A percentile compares a stretch with the other conserved stretches of the same genome.
phyloP scores from a whole-genome alignment of 1,284 basidiomycete genomes.

The Coniophora puteana region DNA sequence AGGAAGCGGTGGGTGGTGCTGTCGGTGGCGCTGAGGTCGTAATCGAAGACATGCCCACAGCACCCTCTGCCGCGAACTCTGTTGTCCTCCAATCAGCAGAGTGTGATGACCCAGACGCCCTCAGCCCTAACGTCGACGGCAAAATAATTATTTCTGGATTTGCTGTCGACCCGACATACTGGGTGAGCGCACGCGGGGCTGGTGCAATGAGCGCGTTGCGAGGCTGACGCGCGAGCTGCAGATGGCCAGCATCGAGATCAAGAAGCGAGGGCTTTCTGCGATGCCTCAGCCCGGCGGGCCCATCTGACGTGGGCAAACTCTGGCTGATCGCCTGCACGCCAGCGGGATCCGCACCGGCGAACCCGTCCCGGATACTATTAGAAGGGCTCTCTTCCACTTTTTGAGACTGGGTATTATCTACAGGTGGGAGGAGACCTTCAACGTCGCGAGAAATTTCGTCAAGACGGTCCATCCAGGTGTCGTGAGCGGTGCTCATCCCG shows the following conservation, averaged over 20 bases:
- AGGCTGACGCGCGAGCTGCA: slow-evolving; percentile 48
- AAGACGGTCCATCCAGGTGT: slow-evolving; percentile 63
- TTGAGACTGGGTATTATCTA: no score
- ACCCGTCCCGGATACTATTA: slow-evolving; percentile 21
- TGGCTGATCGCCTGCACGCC: slow-evolving; percentile 47
- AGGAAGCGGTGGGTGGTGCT: no score
- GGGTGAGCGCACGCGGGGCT: slow-evolving; percentile 69
- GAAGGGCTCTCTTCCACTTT: slow-evolving; percentile 14
- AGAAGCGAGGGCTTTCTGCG: slow-evolving; percentile 45
- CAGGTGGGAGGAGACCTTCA: slow-evolving; percentile 54
- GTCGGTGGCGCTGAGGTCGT: no score
- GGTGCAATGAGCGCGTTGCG: slow-evolving; percentile 56
- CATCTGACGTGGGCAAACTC: slow-evolving; percentile 44
- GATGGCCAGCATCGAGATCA: slow-evolving; percentile 38
- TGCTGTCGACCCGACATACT: slow-evolving; percentile 58
- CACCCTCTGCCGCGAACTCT: no score
- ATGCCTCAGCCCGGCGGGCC: slow-evolving; percentile 26
- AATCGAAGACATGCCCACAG: no score
- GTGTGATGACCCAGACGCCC: slow-evolving; percentile 38
- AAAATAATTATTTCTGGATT: slow-evolving; percentile 51
- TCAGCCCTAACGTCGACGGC: slow-evolving; percentile 68
- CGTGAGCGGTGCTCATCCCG: no score
- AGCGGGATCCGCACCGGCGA: no score
- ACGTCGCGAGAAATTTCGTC: slow-evolving; percentile 62
- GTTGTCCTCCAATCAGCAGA: slow-evolving; percentile 16